These are phyloP conservation scores for Schizophyllum commune DNA, from an alignment of 1,284 basidiomycete species.

Conservation along the genomic window DNA sequence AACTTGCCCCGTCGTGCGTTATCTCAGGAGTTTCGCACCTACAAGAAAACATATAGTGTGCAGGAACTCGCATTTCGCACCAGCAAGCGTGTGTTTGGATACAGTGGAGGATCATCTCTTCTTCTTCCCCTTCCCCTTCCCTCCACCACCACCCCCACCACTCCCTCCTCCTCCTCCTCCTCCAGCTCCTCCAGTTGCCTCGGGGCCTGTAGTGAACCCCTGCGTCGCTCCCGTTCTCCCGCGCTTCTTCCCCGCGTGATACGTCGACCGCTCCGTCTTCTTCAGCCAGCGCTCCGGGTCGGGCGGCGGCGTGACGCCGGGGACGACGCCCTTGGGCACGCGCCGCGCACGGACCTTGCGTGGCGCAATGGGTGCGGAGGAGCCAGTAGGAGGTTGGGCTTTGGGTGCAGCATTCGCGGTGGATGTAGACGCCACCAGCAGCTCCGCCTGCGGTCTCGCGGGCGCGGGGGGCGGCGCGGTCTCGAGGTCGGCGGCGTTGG, in stretches of 20 bases:
- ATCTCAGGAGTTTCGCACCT: no score
- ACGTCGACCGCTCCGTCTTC: conserved; percentile 65
- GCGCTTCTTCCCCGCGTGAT: conserved; percentile 31
- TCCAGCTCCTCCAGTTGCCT: conserved; percentile 27
- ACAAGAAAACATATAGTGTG: no score
- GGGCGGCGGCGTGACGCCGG: conserved; percentile 67
- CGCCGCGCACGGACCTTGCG: conserved; percentile 57
- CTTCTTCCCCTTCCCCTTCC: no score
- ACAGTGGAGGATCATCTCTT: no score
- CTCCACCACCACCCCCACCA: no score
- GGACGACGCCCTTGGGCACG: conserved; percentile 62
- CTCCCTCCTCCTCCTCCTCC: no score
- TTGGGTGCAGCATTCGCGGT: conserved; percentile 17
- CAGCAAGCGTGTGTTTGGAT: no score
- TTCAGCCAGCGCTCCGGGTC: conserved; percentile 80
- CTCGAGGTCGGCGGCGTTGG: conserved; percentile 48
- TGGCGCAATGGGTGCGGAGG: conserved; percentile 26
- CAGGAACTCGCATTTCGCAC: no score
- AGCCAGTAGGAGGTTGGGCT: conserved; percentile 13
- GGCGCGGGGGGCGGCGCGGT: conserved; percentile 48
- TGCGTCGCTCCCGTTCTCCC: conserved; percentile 60
- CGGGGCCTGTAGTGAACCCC: conserved; percentile 34
- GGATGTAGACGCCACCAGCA: conserved; percentile 20
- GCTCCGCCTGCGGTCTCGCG: conserved; percentile 24
- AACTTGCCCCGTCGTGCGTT: no score